Evolutionary conservation across 805 yeast species (phyloP), one percentile per base, ranked within the genome.

Genomic region (Cyberlindnera mycetangii): DNA sequence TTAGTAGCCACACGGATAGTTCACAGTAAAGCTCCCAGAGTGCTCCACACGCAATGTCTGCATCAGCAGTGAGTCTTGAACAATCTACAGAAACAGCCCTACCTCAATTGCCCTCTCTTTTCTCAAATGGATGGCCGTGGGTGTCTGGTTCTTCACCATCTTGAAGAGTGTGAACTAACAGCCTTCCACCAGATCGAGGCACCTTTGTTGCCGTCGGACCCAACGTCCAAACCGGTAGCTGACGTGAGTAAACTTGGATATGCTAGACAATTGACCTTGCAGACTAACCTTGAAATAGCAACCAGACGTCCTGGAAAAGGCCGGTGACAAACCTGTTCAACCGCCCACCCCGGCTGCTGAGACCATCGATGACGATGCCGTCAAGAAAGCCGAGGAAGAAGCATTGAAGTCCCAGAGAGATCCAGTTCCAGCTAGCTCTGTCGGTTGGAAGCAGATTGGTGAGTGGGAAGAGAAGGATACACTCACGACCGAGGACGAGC

Each of bases 371-470:
- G 46, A 41, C 11, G 47, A 34, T 2, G 50, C 51, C 3, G 39
- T 60, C 22, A 49, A 49, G 33, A 54, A 52, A 41, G 62, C 64
- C 32, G 64, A 58, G 32, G 54, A 51, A 31, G 39, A 51, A 17
- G 65, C 62, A 3, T 36, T 47, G 31, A 55, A 52, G 27, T 51
- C 48, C 7, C 59, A 61, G 35, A 62, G 88, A 61, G 62, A 67
- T 31, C 65, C 83, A 3, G 79, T 78, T 39, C 79, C 74, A 44
- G 85, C 86, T 21, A 78, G 92, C 3, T 85, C 77, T 58, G 78
- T 87, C 39, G 98, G 98, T 27, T 92, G 98, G 98, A 87, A 84
- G 61, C 96, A 90, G 64, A 89, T 87, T 41, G 92, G 93, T 9
- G 86, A 89, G 16, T 92, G 89, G 84, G 86, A 82, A 59, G 80